phyloP scores from a whole-genome alignment of 768 basidiomycete genomes.

The Aureoboletus auriporus region DNA sequence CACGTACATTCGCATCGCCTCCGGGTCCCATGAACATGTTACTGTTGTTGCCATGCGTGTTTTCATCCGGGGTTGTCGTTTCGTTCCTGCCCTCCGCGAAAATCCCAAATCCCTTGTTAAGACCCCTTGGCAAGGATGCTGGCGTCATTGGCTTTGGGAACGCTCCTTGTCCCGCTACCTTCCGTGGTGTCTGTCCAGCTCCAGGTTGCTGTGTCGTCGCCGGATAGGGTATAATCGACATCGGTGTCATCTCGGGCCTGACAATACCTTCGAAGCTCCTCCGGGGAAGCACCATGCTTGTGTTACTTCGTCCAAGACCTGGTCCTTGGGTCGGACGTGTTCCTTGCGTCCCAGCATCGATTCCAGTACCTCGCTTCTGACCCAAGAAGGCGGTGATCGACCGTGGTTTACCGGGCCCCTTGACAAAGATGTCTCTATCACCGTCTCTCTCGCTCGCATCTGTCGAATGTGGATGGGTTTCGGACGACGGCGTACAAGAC shows the following conservation, averaged over 20 bases:
- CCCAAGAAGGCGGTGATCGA: constrained; percentile 22
- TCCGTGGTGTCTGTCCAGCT: constrained; percentile 19
- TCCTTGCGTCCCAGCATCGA: background rate
- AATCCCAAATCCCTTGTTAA: constrained; percentile 7
- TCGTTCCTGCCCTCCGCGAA: constrained; percentile 5
- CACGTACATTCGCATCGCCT: background rate
- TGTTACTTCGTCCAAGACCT: constrained; percentile 2
- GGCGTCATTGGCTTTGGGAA: constrained; percentile 21
- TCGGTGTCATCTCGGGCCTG: constrained; percentile 17
- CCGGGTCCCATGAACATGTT: constrained; percentile 3
- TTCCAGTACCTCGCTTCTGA: constrained; percentile 10
- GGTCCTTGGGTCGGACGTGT: constrained; percentile 1
- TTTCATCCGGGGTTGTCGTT: background rate
- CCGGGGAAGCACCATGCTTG: background rate
- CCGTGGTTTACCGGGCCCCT: constrained; percentile 12
- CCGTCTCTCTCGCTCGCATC: constrained; percentile 5
- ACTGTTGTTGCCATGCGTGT: background rate
- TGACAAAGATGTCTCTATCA: constrained; percentile 3
- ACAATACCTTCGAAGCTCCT: constrained; percentile 24
- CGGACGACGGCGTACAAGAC: constrained; percentile 8
- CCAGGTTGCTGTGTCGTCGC: constrained; percentile 1
- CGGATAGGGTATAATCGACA: constrained; percentile 24
- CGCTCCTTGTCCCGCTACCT: constrained; percentile 1
- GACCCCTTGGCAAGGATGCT: constrained; percentile 9
- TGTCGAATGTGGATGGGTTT: constrained; percentile 1